Evolutionary conservation across 176 grass and related monocot species (phyloP).

Genomic region (Bothriochloa decipiens): DNA sequence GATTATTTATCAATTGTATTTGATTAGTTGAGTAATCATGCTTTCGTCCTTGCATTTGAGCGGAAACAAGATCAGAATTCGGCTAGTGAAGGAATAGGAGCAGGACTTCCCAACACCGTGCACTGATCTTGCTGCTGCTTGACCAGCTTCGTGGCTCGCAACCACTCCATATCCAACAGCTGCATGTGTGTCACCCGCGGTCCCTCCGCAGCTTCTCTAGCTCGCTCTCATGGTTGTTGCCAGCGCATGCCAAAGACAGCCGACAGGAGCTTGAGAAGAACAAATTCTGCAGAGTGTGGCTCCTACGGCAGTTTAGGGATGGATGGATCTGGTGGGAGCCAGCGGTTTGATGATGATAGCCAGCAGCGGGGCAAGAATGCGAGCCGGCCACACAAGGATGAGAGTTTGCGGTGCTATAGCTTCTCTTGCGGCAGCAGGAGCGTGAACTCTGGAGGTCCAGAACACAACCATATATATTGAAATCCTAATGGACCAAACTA

Average conservation of each 20-base stretch:
- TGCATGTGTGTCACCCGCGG: neutral
- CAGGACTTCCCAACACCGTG: neutral
- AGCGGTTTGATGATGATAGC: neutral
- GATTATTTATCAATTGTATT: neutral
- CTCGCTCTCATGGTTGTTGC: neutral
- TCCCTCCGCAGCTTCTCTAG: neutral
- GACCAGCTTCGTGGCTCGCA: neutral
- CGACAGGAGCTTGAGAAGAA: neutral
- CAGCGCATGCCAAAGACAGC: neutral
- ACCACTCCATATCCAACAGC: neutral
- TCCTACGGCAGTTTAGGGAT: neutral
- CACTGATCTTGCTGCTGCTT: neutral
- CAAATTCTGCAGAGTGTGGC: neutral
- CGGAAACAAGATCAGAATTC: neutral
- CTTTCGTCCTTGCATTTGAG: neutral
- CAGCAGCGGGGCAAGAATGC: neutral
- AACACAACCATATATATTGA: neutral
- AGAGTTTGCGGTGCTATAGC: neutral
- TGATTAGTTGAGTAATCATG: neutral
- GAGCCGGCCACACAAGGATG: neutral
- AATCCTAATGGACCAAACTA: neutral
- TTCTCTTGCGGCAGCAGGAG: neutral
- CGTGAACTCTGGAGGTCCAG: neutral
- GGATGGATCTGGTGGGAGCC: neutral
- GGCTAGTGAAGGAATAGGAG: neutral